Evolutionary conservation across 176 grass and related monocot species (phyloP), one percentile per base, ranked within the genome.

Genomic region (Saccharum officinarum): DNA sequence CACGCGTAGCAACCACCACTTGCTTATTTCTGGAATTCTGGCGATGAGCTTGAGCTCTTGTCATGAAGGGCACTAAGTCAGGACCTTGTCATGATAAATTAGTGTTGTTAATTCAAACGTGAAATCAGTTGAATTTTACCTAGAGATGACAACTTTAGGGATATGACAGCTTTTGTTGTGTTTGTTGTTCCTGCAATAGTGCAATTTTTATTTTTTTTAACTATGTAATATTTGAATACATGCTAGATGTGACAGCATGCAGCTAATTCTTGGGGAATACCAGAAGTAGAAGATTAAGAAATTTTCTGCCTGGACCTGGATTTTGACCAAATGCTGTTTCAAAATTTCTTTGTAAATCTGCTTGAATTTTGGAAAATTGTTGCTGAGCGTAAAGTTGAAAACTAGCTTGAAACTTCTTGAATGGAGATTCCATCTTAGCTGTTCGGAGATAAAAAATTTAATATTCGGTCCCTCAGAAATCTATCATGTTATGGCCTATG

Each of bases 301-400:
- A 64, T 69, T 69, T 84, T 79, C 25, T 67, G 16, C 36, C 68
- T 73, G 28, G 38, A 20, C 31, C 73, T 71, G n/a, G 54, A n/a
- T 79, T 78, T 88, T 45, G 20, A 25, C 44, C 10, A 9, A 74
- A 57, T 84, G 34, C 25, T 80, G 23, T 79, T 69, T 88, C 18
- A 38, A 80, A 71, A 54, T 8, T 55, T 61, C 67, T 52, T 25
- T 76, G 34, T 61, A 11, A 69, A 84, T 88, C 22, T 75, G 28
- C 80, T 79, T 84, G 16, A 70, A 70, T 61, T 44, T 69, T 41
- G 22, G 22, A 85, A 85, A 49, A 18, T 50, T 50, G 26, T 54
- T 62, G 12, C 39, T 69, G 78, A 80, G 38, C 3, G 17, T 83
- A 14, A 69, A 4, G 33, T 69, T 69, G 47, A 45, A 75, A 81